These are phyloP conservation scores for Arachnomyces sp. DNA, from an alignment of 2,329 filamentous ascomycete species.

Conservation along the genomic window DNA sequence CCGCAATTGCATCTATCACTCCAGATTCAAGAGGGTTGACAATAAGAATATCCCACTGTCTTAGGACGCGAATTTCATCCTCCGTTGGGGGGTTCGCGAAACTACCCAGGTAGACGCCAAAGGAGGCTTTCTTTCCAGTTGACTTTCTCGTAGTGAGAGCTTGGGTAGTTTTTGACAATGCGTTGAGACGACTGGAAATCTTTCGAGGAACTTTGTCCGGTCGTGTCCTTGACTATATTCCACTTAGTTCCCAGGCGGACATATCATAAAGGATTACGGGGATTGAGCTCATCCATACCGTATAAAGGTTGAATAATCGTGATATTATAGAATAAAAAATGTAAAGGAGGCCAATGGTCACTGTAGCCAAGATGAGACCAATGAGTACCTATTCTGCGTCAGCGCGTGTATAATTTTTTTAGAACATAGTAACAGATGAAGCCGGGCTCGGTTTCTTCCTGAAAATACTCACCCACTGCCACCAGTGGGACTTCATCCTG, in stretches of 20 bases:
- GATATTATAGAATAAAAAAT: constrained; percentile 20
- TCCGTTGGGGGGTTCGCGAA: constrained; percentile 26
- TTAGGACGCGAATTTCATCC: constrained; percentile 28
- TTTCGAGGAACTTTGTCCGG: constrained; percentile 18
- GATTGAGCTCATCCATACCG: constrained; percentile 20
- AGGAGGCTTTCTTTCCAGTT: constrained; percentile 25
- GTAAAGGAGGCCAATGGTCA: constrained; percentile 22
- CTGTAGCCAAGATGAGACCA: constrained; percentile 24
- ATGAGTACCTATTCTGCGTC: constrained; percentile 25
- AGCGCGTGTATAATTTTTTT: constrained; percentile 11
- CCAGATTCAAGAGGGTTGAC: constrained; percentile 34
- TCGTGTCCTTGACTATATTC: constrained; percentile 17
- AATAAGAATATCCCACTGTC: constrained; percentile 37
- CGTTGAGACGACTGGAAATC: constrained; percentile 13
- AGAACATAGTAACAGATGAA: not conserved
- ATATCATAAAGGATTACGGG: too few relatives aligned
- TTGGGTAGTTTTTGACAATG: constrained; percentile 15
- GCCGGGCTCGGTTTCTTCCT: not conserved
- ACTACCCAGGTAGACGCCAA: constrained; percentile 37
- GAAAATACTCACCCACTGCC: constrained; percentile 31
- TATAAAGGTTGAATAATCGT: constrained; percentile 19
- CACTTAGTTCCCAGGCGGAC: not conserved
- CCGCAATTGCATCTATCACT: constrained; percentile 26
- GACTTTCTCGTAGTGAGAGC: constrained; percentile 12
- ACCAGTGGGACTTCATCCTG: constrained; percentile 32